These are phyloP conservation scores for Talaromyces albobiverticillius DNA, from an alignment of 2,329 filamentous ascomycete genomes.

Conservation along the genomic window DNA sequence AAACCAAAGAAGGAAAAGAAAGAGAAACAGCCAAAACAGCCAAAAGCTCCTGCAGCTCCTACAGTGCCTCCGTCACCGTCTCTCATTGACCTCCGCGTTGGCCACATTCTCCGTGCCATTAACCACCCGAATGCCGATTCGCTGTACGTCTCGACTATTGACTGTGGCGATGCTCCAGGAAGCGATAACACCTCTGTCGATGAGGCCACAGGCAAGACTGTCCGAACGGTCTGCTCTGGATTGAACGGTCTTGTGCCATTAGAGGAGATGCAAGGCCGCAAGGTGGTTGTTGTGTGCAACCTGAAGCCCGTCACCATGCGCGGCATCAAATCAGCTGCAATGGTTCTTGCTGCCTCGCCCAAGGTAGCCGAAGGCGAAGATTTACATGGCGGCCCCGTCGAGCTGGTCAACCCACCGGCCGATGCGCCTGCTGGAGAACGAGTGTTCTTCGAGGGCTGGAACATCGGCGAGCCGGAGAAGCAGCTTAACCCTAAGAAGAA, in stretches of 20 bases:
- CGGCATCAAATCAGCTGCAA: constrained; percentile 74
- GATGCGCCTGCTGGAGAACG: constrained; percentile 79
- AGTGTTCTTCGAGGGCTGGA: constrained; percentile 90
- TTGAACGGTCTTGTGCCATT: constrained; percentile 90
- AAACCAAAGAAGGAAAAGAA: constrained; percentile 61
- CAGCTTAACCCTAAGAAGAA: constrained; percentile 99
- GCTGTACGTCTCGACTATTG: constrained; percentile 91
- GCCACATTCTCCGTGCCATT: constrained; percentile 93
- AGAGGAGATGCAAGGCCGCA: constrained; percentile 94
- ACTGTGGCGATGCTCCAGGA: constrained; percentile 82
- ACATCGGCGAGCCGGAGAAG: constrained; percentile 81
- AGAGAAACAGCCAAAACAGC: constrained; percentile 86
- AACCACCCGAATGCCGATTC: constrained; percentile 97
- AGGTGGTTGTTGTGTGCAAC: constrained; percentile 94
- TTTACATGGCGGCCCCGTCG: constrained; percentile 84
- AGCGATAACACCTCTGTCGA: constrained; percentile 74
- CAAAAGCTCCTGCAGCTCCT: constrained; percentile 67
- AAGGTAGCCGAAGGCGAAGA: constrained; percentile 74
- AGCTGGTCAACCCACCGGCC: constrained; percentile 81
- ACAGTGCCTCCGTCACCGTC: constrained; percentile 76
- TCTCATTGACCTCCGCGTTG: constrained; percentile 91
- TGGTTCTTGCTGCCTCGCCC: constrained; percentile 96
- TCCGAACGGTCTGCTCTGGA: constrained; percentile 94
- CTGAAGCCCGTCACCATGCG: constrained; percentile 99
- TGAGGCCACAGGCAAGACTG: constrained; percentile 86